A percentile compares a stretch with the other conserved stretches of the same genome.
phyloP scores from a whole-genome alignment of 805 yeast species.

The Metschnikowia lachancei region DNA sequence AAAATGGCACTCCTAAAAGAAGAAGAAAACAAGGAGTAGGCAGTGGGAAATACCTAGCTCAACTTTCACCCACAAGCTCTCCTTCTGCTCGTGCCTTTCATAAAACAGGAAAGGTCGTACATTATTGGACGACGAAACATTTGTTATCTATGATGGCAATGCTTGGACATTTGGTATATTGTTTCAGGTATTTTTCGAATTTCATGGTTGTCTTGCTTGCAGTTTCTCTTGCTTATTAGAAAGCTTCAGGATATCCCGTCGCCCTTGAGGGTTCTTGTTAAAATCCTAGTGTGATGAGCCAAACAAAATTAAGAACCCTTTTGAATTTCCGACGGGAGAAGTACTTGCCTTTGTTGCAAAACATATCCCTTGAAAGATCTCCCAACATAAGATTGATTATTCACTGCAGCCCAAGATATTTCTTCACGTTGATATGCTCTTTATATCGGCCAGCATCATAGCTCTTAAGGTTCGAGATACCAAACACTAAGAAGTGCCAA shows the following conservation, averaged over 20 bases:
- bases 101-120: too few species aligned
- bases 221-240: conserved; percentile 65
- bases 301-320: conserved; percentile 65
- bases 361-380: conserved; percentile 54
- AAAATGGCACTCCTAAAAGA: too few species aligned
- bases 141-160: too few species aligned
- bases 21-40: too few species aligned
- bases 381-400: conserved; percentile 69
- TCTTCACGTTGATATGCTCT: conserved; percentile 66
- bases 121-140: too few species aligned
- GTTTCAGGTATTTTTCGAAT: too few species aligned
- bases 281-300: conserved; percentile 83
- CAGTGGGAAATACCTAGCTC: too few species aligned
- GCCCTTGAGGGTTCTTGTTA: conserved; percentile 43
- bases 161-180: too few species aligned
- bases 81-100: too few species aligned
- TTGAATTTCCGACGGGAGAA: conserved; percentile 57
- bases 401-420: conserved; percentile 79
- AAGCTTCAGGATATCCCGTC: conserved; percentile 43
- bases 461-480: neutral
- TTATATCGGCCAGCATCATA: conserved; percentile 47
- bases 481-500: conserved; percentile 53
- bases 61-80: too few species aligned
- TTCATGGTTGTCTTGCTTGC: too few species aligned
- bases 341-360: conserved; percentile 43